Percentiles rank a stretch among this genome's conserved stretches.
phyloP scores from a whole-genome alignment of 2,329 filamentous ascomycete genomes.

The Aspergillus luchuensis region DNA sequence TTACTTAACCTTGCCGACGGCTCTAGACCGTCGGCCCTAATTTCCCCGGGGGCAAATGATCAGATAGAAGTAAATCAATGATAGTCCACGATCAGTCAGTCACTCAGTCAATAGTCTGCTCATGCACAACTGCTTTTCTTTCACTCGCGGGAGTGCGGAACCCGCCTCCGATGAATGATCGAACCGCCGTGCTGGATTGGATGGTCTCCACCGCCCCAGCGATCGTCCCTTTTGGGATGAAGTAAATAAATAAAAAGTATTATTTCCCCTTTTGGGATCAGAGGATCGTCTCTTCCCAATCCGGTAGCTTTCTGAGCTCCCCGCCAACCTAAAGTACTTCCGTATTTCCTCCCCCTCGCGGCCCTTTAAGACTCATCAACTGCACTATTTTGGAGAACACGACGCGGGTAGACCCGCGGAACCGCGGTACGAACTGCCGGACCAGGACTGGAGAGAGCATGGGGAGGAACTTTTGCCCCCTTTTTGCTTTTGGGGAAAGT shows the following conservation, averaged over 20 bases:
- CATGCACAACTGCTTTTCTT: not conserved
- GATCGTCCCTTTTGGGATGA: conserved; percentile 15
- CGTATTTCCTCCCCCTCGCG: not conserved
- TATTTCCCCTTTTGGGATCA: not conserved
- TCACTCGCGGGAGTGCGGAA: not conserved
- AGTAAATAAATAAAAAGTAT: no score
- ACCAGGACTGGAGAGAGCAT: conserved; percentile 9
- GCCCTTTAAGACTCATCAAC: conserved; percentile 9
- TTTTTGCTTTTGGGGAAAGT: not conserved
- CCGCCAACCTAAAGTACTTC: not conserved
- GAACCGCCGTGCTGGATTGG: conserved; percentile 21
- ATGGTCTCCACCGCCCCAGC: conserved; percentile 10
- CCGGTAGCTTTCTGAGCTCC: not conserved
- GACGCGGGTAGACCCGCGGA: conserved; percentile 17
- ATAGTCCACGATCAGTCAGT: not conserved
- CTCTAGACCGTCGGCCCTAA: conserved; percentile 6
- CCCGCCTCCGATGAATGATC: conserved; percentile 16
- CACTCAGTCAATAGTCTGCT: conserved; percentile 7
- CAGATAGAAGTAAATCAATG: not conserved
- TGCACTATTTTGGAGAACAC: not conserved
- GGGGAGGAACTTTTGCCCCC: not conserved
- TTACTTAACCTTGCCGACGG: not conserved
- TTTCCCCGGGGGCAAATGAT: conserved; percentile 1
- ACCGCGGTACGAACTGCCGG: conserved; percentile 12
- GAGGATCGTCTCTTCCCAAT: conserved; percentile 6